These are phyloP conservation scores for Zasmidium angulare DNA, from an alignment of 2,329 filamentous ascomycete genomes.

Conservation along the genomic window DNA sequence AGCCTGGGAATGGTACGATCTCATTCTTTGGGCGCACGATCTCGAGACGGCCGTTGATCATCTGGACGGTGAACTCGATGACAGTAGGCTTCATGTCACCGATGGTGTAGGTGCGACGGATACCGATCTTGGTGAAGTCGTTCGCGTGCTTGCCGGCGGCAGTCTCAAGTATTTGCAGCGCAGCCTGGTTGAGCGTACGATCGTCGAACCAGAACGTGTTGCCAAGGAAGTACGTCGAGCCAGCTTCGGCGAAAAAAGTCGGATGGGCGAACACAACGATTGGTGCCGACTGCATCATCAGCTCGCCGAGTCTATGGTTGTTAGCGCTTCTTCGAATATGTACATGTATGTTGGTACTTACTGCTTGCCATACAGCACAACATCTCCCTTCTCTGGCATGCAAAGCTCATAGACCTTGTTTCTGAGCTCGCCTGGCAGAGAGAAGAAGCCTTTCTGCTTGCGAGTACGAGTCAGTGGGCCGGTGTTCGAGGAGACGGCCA, in stretches of 20 bases:
- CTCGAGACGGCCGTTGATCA: not conserved
- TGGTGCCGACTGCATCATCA: not conserved
- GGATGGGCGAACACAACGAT: not conserved
- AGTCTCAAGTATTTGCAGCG: not conserved
- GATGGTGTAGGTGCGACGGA: constrained; percentile 1
- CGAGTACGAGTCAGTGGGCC: not conserved
- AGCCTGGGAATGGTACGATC: constrained; percentile 2
- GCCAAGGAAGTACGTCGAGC: constrained; percentile 5
- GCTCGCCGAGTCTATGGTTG: not conserved
- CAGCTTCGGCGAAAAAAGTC: not conserved
- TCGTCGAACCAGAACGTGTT: constrained; percentile 7
- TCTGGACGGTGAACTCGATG: not conserved
- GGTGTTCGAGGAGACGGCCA: not conserved
- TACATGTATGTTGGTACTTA: too few relatives aligned
- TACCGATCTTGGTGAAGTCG: not conserved
- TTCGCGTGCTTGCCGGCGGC: not conserved
- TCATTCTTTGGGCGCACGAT: constrained; percentile 1
- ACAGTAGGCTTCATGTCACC: constrained; percentile 5
- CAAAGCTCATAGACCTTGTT: not conserved
- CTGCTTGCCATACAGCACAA: not conserved
- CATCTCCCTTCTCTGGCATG: not conserved
- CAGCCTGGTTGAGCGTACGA: not conserved
- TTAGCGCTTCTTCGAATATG: too few relatives aligned
- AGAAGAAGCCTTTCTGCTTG: not conserved
- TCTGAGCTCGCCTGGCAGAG: constrained; percentile 2